Percentiles rank a stretch among this genome's conserved stretches.
Conservation (phyloP, 306 rosid species). For the Dryas alaskensis region DNA sequence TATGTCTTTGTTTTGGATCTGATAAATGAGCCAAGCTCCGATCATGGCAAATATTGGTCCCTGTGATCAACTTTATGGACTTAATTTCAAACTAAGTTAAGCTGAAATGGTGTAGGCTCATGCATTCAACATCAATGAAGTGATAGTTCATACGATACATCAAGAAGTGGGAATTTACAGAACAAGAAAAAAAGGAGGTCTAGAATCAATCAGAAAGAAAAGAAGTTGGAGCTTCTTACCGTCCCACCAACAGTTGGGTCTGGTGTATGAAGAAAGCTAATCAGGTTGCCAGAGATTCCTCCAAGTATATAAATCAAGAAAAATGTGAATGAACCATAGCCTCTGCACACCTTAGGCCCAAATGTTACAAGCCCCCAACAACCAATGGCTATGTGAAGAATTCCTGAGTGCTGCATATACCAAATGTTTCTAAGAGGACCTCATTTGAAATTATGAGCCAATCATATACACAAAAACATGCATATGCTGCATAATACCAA, state of each 20-base stretch:
- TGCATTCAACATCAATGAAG: too few species aligned
- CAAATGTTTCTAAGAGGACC: conserved; percentile 11
- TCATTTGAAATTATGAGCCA: conserved; percentile 3
- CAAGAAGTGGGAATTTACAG: too few species aligned
- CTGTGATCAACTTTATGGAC: conserved; percentile 34
- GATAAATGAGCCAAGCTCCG: conserved; percentile 91
- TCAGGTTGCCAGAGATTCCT: conserved; percentile 84
- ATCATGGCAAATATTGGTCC: conserved; percentile 86
- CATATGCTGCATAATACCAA: background rate
- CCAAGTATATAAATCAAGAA: conserved; percentile 78
- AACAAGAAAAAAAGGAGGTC: too few species aligned
- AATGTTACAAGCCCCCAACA: conserved; percentile 61
- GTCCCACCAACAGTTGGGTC: conserved; percentile 88
- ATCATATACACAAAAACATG: background rate
- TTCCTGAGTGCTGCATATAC: conserved; percentile 72
- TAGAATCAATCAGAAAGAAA: background rate
- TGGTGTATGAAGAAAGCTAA: conserved; percentile 80
- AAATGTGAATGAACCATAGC: conserved; percentile 76
- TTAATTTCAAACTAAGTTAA: background rate
- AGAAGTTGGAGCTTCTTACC: conserved; percentile 39
- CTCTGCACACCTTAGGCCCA: conserved; percentile 82
- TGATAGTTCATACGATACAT: too few species aligned
- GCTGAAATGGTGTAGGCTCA: too few species aligned
- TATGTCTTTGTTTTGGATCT: conserved; percentile 61
- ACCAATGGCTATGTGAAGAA: conserved; percentile 62